Conservation (phyloP, 2,329 filamentous ascomycete species). For the Ophiostoma perfectum region DNA sequence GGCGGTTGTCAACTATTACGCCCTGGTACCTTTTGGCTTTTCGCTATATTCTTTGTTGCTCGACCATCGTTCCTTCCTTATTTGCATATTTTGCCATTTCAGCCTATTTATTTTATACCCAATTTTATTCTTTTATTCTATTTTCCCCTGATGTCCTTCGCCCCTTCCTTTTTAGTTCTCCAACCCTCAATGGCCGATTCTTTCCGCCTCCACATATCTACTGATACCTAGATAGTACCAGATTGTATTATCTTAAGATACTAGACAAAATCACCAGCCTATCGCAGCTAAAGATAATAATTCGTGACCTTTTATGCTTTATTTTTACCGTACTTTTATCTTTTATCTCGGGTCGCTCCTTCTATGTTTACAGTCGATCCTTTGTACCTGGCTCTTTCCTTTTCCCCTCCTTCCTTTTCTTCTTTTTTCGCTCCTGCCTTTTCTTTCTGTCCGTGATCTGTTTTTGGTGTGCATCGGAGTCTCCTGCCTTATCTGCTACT, state of each 20-base stretch:
- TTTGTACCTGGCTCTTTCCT: constrained; percentile 10
- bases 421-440: constrained; percentile 5
- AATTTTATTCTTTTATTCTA: not conserved
- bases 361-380: not conserved
- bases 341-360: constrained; percentile 19
- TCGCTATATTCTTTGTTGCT: not conserved
- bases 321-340: constrained; percentile 11
- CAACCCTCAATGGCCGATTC: not conserved
- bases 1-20: not conserved
- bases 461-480: not conserved
- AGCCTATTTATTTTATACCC: not conserved
- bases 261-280: too few relatives aligned
- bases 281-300: too few relatives aligned
- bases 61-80: not conserved
- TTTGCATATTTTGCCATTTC: not conserved
- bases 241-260: too few relatives aligned
- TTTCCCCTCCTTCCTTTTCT: constrained; percentile 17
- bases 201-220: constrained; percentile 1
- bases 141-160: not conserved
- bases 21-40: not conserved
- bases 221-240: not conserved
- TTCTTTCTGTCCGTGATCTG: constrained; percentile 4
- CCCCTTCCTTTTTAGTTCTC: constrained; percentile 5
- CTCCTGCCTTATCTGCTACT: not conserved
- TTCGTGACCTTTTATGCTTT: constrained; percentile 1